Evolutionary conservation across 2,329 filamentous ascomycete species (phyloP), one percentile per base, ranked within the genome.

Genomic region (Arthrinium phaeospermum): DNA sequence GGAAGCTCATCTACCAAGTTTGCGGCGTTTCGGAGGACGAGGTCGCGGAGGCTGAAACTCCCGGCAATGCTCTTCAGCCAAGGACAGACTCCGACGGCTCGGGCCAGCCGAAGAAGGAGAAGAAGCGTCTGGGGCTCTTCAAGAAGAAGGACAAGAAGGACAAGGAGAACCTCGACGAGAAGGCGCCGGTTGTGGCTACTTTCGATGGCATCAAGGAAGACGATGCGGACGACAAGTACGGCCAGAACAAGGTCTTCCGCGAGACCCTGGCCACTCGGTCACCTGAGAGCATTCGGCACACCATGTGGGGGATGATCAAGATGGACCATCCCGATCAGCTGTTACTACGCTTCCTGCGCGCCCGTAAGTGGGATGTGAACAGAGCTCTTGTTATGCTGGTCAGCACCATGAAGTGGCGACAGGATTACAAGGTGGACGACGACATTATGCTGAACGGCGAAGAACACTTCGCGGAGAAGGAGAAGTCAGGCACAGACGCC

Each of bases 321-420:
- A 92, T 96, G 78, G 96, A 99, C 79, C 91, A 98, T 80, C 96
- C 96, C 0, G 96, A 99, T 83, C 93, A 92, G 2, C 85, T 97
- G 24, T 84, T 96, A 22, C 84, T 98, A 72, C 91, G 95, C 57
- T 98, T 97, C 82, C 85, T 98, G 72, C 88, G 95, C 70, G 95
- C 95, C n/a, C 89, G 95, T 67, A 97, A 97, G 83, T 99, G 96
- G 96, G 94, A 99, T 79, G 91, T 98, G 24, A 92, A 98, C 70
- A 95, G 94, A 80, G 96, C 96, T 4, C 87, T 98, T 37, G 89
- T 98, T 76, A 99, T 99, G 96, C 85, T 98, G 81, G 89, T 99
- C 61, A 94, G 94, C 2, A 98, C 96, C 0, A 94, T 98, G 89
- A 93, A 94, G 81, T 99, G 96, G 96, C 91, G 96, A 75, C 85